Evolutionary conservation across 768 basidiomycete genomes (phyloP).

Genomic region (Mycena metata): DNA sequence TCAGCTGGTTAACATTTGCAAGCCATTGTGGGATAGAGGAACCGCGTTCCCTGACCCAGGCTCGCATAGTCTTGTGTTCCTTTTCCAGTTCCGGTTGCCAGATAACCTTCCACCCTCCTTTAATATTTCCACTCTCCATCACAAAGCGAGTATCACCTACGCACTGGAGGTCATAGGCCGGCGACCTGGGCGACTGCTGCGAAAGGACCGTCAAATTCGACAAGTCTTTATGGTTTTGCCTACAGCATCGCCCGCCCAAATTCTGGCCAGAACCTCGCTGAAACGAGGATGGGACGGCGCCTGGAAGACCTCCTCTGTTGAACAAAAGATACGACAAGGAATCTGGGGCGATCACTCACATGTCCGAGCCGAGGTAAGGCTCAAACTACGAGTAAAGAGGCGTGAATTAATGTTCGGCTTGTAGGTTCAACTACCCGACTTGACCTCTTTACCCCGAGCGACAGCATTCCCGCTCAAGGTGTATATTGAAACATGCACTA

Average conservation of each 20-base stretch:
- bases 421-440: conserved; percentile 27
- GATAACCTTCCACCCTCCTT: conserved; percentile 33
- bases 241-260: conserved; percentile 31
- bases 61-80: conserved; percentile 15
- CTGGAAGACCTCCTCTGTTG: conserved; percentile 10
- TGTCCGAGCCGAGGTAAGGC: conserved; percentile 19
- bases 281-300: conserved; percentile 27
- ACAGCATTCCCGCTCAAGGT: conserved; percentile 27
- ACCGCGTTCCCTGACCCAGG: conserved; percentile 26
- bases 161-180: conserved; percentile 28
- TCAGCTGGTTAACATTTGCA: conserved; percentile 22
- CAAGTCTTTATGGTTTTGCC: conserved; percentile 27
- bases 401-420: background rate
- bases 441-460: conserved; percentile 27
- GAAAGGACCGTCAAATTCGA: conserved; percentile 13
- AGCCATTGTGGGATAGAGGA: conserved; percentile 27
- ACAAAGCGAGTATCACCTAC: conserved; percentile 28
- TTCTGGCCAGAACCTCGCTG: conserved; percentile 18
- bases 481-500: conserved; percentile 30
- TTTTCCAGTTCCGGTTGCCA: conserved; percentile 30
- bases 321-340: conserved; percentile 28
- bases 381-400: background rate
- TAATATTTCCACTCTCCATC: conserved; percentile 11
- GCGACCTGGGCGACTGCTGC: conserved; percentile 29
- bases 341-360: conserved; percentile 30